phyloP scores from a whole-genome alignment of 2,329 filamentous ascomycete species.

The Fusarium paranaense region DNA sequence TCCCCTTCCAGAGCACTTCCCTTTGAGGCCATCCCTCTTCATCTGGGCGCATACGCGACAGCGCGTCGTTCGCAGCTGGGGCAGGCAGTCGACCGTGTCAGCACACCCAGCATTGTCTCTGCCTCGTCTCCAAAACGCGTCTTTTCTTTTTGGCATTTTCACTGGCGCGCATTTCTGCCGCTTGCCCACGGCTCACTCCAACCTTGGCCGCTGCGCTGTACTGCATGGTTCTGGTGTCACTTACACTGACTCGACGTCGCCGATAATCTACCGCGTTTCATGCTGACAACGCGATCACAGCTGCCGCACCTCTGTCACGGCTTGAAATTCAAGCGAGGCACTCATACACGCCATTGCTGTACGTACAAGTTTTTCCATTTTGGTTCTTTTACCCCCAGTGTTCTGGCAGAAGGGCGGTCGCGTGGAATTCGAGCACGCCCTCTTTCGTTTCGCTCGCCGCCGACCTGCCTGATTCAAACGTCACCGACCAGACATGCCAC shows the following conservation, averaged over 20 bases:
- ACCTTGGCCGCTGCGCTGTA: constrained; percentile 6
- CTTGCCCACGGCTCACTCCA: constrained; percentile 13
- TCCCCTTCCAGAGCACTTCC: neutral
- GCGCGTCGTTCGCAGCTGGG: constrained; percentile 24
- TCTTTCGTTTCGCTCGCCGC: neutral
- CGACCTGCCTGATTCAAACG: constrained; percentile 42
- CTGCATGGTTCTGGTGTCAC: constrained; percentile 29
- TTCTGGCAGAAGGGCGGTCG: neutral
- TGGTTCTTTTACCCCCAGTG: neutral
- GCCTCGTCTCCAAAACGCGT: constrained; percentile 16
- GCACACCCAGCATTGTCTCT: constrained; percentile 2
- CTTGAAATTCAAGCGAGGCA: neutral
- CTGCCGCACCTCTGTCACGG: constrained; percentile 19
- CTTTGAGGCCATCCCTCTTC: neutral
- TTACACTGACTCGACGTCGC: constrained; percentile 42
- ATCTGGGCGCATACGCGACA: neutral
- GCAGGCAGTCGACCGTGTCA: constrained; percentile 14
- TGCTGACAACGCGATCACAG: constrained; percentile 42
- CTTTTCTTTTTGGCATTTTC: constrained; percentile 10
- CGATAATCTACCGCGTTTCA: constrained; percentile 26
- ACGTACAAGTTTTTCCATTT: constrained; percentile 36
- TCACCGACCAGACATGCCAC: constrained; percentile 25
- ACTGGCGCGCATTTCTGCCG: constrained; percentile 14
- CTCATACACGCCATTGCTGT: constrained; percentile 20
- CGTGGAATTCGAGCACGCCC: constrained; percentile 5